Evolutionary conservation across 306 rosid species (phyloP).

Genomic region (Corylus avellana): DNA sequence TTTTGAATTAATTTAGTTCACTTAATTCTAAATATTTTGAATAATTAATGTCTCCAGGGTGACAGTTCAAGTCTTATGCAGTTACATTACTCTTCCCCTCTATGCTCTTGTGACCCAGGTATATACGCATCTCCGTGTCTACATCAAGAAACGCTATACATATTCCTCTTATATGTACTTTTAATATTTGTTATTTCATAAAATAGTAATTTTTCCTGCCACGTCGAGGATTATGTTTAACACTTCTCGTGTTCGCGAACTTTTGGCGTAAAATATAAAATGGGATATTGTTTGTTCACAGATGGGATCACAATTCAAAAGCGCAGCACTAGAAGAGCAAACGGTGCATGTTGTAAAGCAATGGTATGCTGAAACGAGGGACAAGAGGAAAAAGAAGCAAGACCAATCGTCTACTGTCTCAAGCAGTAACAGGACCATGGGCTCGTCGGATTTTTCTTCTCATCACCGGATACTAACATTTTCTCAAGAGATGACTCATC

Average conservation of each 20-base stretch:
- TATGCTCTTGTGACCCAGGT: constrained; percentile 75
- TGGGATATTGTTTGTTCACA: not conserved
- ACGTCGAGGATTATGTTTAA: no score
- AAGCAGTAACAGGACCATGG: not conserved
- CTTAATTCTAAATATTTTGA: not conserved
- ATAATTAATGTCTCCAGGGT: constrained; percentile 38
- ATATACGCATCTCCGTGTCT: not conserved
- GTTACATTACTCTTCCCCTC: constrained; percentile 65
- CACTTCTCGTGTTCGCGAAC: no score
- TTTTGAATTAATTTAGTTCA: not conserved
- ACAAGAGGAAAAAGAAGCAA: constrained; percentile 35
- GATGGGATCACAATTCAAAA: constrained; percentile 65
- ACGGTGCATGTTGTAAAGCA: constrained; percentile 41
- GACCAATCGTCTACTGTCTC: constrained; percentile 18
- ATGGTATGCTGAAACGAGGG: constrained; percentile 51
- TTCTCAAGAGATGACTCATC: not conserved
- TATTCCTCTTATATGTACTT: no score
- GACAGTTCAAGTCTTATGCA: constrained; percentile 59
- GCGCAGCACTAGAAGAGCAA: constrained; percentile 44
- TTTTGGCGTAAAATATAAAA: not conserved
- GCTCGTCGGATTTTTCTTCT: constrained; percentile 5
- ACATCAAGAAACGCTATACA: no score
- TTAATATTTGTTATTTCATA: no score
- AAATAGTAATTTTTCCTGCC: no score
- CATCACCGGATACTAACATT: constrained; percentile 18